Evolutionary conservation across 257 asterid genomes (phyloP).

Genomic region (Lithospermum erythrorhizon): DNA sequence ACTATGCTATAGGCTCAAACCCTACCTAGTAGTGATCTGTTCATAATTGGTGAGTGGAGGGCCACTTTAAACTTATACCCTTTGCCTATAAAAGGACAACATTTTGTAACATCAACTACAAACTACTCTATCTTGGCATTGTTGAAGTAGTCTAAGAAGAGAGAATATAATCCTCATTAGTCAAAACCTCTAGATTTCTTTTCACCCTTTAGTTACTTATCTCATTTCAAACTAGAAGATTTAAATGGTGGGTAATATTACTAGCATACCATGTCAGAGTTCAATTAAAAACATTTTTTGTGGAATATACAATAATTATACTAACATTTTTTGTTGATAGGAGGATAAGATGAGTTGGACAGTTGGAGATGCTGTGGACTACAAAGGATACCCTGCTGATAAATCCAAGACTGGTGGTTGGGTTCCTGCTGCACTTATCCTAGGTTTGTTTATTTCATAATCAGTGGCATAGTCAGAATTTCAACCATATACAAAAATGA

Average conservation of each 20-base stretch:
- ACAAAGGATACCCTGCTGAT: conserved; percentile 73
- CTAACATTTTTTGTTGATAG: conserved; percentile 20
- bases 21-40: conserved; percentile 24
- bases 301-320: not conserved
- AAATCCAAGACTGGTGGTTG: conserved; percentile 81
- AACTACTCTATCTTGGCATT: conserved; percentile 13
- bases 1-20: conserved; percentile 38
- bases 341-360: conserved; percentile 37
- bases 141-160: not conserved
- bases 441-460: conserved; percentile 38
- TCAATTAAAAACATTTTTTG: not conserved
- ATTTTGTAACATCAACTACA: conserved; percentile 10
- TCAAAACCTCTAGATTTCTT: not conserved
- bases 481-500: no score
- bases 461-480: no score
- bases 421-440: conserved; percentile 82
- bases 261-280: no score
- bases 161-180: not conserved
- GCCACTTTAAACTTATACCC: conserved; percentile 14
- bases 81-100: conserved; percentile 44
- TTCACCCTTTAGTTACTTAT: not conserved
- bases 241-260: conserved; percentile 23
- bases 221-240: not conserved
- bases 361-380: conserved; percentile 69
- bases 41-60: conserved; percentile 27